Evolutionary conservation across 2,329 filamentous ascomycete species (phyloP), one percentile per base, ranked within the genome.

Genomic region (Paraphaeosphaeria minitans): DNA sequence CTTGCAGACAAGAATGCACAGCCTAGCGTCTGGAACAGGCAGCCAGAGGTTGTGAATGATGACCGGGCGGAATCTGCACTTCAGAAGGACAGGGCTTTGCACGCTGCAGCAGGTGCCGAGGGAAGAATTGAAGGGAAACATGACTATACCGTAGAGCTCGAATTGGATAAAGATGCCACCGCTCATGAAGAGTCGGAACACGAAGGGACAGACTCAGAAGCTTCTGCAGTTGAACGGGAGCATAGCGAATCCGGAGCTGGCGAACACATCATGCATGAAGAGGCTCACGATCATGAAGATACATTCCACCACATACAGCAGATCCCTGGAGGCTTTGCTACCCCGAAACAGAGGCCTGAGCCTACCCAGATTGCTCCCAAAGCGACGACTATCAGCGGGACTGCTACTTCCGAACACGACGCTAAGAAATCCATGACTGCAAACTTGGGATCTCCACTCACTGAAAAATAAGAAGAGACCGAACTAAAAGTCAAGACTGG

Each of bases 21-120:
- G 13, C 47, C 49, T 35, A 57, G 55, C 48, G 55, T 39, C 14
- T 57, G 55, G 55, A 57, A 37, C 35, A 45, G 55, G 29, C 49
- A 52, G 29, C 48, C 37, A 31, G 55, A 57, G 22, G 39, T 57
- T 8, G 27, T 57, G 10, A 51, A 33, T 46, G 55, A 51, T 37
- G 48, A 57, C n/a, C 47, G 48, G 5, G 55, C 35, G 4, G 55
- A 42, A 16, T 27, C 27, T 16, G 45, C 39, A 13, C 35, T 37
- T 37, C 37, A 56, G 24, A 35, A 47, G 8, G 58, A 60, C 21
- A 60, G 51, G 24, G 54, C 49, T n/a, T 46, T 45, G 27, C 49
- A 49, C 2, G 24, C 10, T 27, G 43, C 57, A n/a, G 54, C 22
- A 37, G 35, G 14, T 13, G 9, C 14, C 14, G 35, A 12, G 14